Conservation (phyloP, 176 grass and related monocot species). For the Oryza meridionalis region DNA sequence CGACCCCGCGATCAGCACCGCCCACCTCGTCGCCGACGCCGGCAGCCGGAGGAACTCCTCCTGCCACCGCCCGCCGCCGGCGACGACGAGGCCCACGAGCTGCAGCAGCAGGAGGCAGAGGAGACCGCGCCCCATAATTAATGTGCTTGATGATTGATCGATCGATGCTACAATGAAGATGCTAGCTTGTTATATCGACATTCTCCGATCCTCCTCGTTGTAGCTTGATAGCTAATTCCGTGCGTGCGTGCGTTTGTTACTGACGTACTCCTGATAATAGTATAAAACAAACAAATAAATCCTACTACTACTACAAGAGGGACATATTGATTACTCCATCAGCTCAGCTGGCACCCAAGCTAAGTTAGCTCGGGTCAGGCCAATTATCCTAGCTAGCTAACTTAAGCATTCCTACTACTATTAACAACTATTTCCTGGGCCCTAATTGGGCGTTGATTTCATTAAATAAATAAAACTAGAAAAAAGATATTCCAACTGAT, state of each 20-base stretch:
- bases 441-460: neutral
- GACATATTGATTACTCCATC: neutral
- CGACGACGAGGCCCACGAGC: constrained; percentile 22
- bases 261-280: neutral
- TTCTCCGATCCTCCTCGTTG: too few relatives aligned
- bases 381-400: neutral
- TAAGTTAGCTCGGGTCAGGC: neutral
- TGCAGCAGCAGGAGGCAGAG: neutral
- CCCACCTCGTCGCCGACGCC: constrained; percentile 73
- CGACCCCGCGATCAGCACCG: constrained; percentile 79
- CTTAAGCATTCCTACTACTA: neutral
- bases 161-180: too few relatives aligned
- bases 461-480: too few relatives aligned
- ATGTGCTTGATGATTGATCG: too few relatives aligned
- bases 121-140: constrained; percentile 20
- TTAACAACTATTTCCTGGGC: neutral
- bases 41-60: constrained; percentile 54
- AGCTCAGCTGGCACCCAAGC: neutral
- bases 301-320: neutral
- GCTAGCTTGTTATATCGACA: too few relatives aligned
- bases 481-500: too few relatives aligned
- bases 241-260: neutral
- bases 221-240: too few relatives aligned
- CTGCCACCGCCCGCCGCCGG: constrained; percentile 14
- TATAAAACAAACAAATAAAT: too few relatives aligned